phyloP scores from a whole-genome alignment of 2,329 filamentous ascomycete genomes.

The Arthrinium phaeospermum region DNA sequence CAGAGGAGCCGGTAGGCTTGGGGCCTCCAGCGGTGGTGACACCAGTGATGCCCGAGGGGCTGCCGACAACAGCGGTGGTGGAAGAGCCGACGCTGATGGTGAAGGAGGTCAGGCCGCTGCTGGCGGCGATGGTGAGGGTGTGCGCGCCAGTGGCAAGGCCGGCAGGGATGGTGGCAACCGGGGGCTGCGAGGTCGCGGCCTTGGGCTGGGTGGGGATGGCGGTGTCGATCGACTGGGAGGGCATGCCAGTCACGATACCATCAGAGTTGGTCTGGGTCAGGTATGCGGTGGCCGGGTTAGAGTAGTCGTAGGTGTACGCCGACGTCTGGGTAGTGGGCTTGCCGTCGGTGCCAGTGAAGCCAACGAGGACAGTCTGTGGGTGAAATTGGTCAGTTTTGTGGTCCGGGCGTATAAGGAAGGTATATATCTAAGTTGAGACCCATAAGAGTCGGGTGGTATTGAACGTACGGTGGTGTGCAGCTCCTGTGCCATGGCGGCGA shows the following conservation, averaged over 20 bases:
- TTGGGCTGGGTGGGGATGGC: slow-evolving; percentile 24
- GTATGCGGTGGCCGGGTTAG: slow-evolving; percentile 27
- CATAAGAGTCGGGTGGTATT: neutral
- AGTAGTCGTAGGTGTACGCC: slow-evolving; percentile 28
- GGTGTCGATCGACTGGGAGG: slow-evolving; percentile 12
- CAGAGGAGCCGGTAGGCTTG: neutral
- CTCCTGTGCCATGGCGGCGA: slow-evolving; percentile 25
- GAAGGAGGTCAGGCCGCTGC: neutral
- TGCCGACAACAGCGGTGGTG: neutral
- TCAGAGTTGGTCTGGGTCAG: slow-evolving; percentile 29
- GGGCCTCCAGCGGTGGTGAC: neutral
- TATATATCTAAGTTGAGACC: neutral
- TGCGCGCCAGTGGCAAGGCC: slow-evolving; percentile 24
- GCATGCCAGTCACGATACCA: slow-evolving; percentile 28
- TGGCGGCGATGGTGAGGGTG: neutral
- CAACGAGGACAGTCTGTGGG: slow-evolving; percentile 25
- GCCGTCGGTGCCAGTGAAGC: slow-evolving; percentile 25
- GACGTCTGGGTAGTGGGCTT: slow-evolving; percentile 23
- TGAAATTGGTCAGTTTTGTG: slow-evolving; percentile 19
- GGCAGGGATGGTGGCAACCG: slow-evolving; percentile 48
- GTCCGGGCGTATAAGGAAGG: neutral
- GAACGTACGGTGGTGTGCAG: slow-evolving; percentile 27
- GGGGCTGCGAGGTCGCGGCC: slow-evolving; percentile 25
- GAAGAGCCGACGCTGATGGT: slow-evolving; percentile 6
- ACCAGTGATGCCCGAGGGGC: neutral